Evolutionary conservation across 106 monocot genomes (phyloP).

Genomic region (Dendrobium chrysotoxum): DNA sequence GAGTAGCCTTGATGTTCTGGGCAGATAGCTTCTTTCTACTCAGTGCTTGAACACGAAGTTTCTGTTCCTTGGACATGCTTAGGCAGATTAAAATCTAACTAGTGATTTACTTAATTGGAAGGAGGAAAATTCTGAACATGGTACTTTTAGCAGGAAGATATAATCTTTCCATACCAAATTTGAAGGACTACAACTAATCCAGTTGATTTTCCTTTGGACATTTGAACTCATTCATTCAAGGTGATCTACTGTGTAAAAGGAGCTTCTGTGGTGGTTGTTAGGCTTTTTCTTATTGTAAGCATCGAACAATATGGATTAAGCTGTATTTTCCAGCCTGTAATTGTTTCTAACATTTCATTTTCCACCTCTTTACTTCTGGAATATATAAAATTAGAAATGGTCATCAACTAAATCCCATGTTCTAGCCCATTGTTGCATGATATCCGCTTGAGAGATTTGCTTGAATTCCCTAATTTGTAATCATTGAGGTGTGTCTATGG

Average conservation of each 20-base stretch:
- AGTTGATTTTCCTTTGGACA: neutral
- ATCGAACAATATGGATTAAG: neutral
- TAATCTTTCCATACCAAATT: neutral
- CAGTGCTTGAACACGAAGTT: neutral
- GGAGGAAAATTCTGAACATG: neutral
- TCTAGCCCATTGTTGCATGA: neutral
- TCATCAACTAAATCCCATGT: neutral
- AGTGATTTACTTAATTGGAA: neutral
- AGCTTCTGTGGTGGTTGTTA: neutral
- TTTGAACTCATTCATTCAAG: neutral
- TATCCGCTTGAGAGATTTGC: neutral
- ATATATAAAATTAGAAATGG: neutral
- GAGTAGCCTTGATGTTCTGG: neutral
- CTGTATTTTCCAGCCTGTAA: neutral
- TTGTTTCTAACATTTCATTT: neutral
- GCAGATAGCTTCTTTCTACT: neutral
- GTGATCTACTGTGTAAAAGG: neutral
- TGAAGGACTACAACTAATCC: neutral
- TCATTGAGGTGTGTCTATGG: neutral
- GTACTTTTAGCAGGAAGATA: neutral
- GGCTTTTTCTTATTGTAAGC: neutral
- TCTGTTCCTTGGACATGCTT: neutral
- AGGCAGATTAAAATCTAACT: neutral
- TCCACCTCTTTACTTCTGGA: too few species aligned
- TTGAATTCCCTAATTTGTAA: neutral